Evolutionary conservation across 345 rosid genomes (phyloP).

Genomic region (Hibiscus syriacus): DNA sequence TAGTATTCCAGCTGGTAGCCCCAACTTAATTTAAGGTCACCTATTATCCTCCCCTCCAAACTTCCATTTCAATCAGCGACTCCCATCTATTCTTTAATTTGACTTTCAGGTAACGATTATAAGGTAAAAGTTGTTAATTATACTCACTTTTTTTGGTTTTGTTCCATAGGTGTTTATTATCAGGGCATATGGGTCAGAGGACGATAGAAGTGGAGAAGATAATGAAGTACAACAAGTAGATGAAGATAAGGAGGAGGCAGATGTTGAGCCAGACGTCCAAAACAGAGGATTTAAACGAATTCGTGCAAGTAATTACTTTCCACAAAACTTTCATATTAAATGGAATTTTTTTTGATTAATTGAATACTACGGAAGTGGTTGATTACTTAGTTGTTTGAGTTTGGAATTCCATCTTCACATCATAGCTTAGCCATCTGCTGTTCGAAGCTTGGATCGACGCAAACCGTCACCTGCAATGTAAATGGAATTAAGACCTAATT

Average conservation of each 20-base stretch:
- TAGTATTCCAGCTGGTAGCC: conserved; percentile 48
- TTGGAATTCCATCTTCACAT: conserved; percentile 16
- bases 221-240: conserved; percentile 13
- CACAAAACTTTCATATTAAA: too few relatives aligned
- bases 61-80: not conserved
- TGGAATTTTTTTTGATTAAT: too few relatives aligned
- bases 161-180: conserved; percentile 29
- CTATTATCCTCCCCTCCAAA: not conserved
- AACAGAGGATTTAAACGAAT: conserved; percentile 25
- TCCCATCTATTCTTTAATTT: not conserved
- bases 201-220: conserved; percentile 14
- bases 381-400: too few relatives aligned
- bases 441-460: conserved; percentile 62
- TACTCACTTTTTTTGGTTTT: not conserved
- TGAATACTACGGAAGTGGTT: too few relatives aligned
- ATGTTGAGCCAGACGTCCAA: conserved; percentile 17
- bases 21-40: conserved; percentile 48
- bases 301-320: conserved; percentile 25
- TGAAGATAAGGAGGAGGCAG: conserved; percentile 14
- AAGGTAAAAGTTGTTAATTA: not conserved
- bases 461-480: conserved; percentile 60
- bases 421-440: conserved; percentile 55
- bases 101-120: not conserved
- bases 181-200: conserved; percentile 29
- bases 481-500: not conserved